Evolutionary conservation across 2,329 filamentous ascomycete genomes (phyloP).

Genomic region (Uncinocarpus reesii): DNA sequence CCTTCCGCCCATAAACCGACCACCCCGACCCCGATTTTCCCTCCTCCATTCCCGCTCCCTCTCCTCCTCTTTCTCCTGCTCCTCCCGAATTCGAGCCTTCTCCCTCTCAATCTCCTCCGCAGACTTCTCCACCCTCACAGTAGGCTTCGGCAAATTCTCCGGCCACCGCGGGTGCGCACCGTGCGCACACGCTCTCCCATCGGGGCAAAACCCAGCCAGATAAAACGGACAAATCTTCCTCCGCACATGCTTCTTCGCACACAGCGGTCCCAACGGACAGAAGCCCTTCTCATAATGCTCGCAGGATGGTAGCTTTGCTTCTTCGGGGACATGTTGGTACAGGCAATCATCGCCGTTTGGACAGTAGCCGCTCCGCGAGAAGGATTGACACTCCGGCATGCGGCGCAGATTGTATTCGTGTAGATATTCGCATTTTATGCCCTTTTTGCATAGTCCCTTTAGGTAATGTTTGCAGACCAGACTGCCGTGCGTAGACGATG

Average conservation of each 20-base stretch:
- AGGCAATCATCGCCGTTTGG: slow-evolving; percentile 94
- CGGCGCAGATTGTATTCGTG: slow-evolving; percentile 97
- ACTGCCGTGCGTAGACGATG: slow-evolving; percentile 37
- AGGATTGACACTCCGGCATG: slow-evolving; percentile 98
- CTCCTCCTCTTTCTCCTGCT: slow-evolving; percentile 48
- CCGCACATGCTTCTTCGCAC: slow-evolving; percentile 79
- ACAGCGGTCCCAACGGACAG: slow-evolving; percentile 78
- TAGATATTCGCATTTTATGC: slow-evolving; percentile 89
- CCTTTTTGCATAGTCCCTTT: slow-evolving; percentile 94
- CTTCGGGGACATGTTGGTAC: slow-evolving; percentile 79
- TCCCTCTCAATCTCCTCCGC: slow-evolving; percentile 57
- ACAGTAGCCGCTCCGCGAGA: slow-evolving; percentile 85
- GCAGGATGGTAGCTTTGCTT: slow-evolving; percentile 67
- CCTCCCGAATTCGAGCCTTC: slow-evolving; percentile 45
- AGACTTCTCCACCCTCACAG: slow-evolving; percentile 58
- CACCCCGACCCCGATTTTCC: slow-evolving; percentile 43
- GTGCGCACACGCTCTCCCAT: slow-evolving; percentile 62
- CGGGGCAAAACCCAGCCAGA: slow-evolving; percentile 87
- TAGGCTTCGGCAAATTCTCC: slow-evolving; percentile 52
- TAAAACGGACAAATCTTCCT: slow-evolving; percentile 74
- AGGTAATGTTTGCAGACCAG: slow-evolving; percentile 99
- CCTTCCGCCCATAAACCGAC: slow-evolving; percentile 33
- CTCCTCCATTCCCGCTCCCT: slow-evolving; percentile 45
- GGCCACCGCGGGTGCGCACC: slow-evolving; percentile 75
- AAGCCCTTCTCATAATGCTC: slow-evolving; percentile 92